Evolutionary conservation across 2,329 filamentous ascomycete species (phyloP), one percentile per base, ranked within the genome.

Genomic region (Sporothrix dimorphospora): DNA sequence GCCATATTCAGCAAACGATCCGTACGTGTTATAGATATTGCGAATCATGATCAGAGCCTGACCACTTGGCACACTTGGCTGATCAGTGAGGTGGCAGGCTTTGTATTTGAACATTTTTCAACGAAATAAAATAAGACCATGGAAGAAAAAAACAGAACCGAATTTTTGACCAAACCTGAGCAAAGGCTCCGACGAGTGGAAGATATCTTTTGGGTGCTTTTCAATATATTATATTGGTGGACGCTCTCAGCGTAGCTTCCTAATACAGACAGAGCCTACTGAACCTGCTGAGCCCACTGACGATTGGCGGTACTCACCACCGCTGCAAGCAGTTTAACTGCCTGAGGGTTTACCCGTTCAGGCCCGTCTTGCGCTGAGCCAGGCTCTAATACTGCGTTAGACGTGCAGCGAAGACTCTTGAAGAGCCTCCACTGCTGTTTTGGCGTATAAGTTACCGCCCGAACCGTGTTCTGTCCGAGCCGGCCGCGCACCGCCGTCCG

Each of bases 391-490:
- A 40, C 30, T n/a, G 16, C 16, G 34, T 21, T 40, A 21, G 57
- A 61, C 9, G 19, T 40, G 5, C 19, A 34, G 57, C n/a, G 19
- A 61, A 21, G 11, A 24, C 57, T 24, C 42, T 40, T 16, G 24
- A 61, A 34, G 30, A 14, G 19, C 57, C 11, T 63, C 30, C 40
- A n/a, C 9, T 63, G 34, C 57, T 63, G 57, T 11, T 63, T 40
- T 65, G 38, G 59, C 38, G 59, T 65, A n/a, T n/a, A n/a, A n/a
- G n/a, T 27, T 24, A 5, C 42, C 27, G 38, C 59, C 59, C 38
- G 38, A 65, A 45, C 59, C 55, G 30, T 61, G 16, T 61, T 65
- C 27, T 21, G 59, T 21, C 59, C 59, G 59, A 42, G 38, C 59
- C 59, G 59, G 59, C 59, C 59, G 59, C 21, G 30, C 59, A 21